Evolutionary conservation across 257 asterid genomes (phyloP).

Genomic region (Solanum phureja): DNA sequence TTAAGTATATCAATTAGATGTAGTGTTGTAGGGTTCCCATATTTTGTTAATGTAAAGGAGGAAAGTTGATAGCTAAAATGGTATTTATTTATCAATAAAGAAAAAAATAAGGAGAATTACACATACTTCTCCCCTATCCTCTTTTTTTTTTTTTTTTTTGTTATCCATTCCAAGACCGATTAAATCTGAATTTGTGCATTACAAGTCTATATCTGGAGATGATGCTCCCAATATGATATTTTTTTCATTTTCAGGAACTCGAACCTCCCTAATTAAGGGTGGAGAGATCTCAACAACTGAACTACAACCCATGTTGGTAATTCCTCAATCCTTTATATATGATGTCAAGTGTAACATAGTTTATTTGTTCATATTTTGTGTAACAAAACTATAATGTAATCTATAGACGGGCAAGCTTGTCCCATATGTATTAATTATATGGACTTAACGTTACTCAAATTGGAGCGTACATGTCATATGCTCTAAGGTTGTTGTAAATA

Average conservation of each 20-base stretch:
- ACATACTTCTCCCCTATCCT: neutral
- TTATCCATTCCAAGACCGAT: no score
- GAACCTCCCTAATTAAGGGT: neutral
- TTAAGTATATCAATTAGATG: neutral
- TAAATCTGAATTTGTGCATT: no score
- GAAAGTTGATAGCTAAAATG: neutral
- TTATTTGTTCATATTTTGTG: neutral
- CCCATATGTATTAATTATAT: neutral
- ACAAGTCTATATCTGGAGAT: rapidly evolving
- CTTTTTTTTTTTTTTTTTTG: neutral
- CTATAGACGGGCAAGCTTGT: neutral
- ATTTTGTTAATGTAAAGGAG: neutral
- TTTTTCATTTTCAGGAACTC: neutral
- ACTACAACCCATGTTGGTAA: rapidly evolving
- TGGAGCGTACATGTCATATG: no score
- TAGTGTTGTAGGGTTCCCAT: neutral
- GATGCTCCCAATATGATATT: neutral
- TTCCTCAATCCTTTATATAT: neutral
- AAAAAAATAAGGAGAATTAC: neutral
- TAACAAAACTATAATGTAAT: neutral
- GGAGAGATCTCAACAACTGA: neutral
- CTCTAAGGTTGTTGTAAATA: no score
- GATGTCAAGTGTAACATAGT: neutral
- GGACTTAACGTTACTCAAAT: no score
- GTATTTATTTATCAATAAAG: neutral